These are phyloP conservation scores for Globisporangium okanoganense DNA, from an alignment of 352 stramenopile species.

Conservation along the genomic window DNA sequence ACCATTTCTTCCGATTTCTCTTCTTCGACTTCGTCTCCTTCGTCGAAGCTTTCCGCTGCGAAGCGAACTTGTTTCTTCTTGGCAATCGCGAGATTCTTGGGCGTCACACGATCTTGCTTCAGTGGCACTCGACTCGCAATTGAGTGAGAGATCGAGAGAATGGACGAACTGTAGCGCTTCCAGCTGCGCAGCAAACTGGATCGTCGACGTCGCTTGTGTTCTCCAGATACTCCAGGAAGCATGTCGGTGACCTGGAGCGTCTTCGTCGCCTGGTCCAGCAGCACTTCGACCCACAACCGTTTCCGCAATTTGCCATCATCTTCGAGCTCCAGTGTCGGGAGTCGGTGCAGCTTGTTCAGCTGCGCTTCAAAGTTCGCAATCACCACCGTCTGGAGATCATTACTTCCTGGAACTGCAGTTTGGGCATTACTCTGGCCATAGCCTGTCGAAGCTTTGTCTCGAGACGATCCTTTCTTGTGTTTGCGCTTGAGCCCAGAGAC, in stretches of 20 bases:
- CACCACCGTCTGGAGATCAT: conserved; percentile 21
- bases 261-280: conserved; percentile 78
- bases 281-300: conserved; percentile 72
- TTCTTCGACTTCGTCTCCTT: conserved; percentile 22
- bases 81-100: neutral
- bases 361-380: conserved; percentile 75
- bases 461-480: conserved; percentile 23
- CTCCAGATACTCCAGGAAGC: conserved; percentile 63
- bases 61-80: conserved; percentile 75
- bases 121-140: conserved; percentile 18
- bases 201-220: conserved; percentile 61
- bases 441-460: neutral
- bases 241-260: conserved; percentile 79
- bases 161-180: conserved; percentile 73
- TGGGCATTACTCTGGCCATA: neutral
- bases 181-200: conserved; percentile 72
- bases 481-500: conserved; percentile 37
- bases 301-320: conserved; percentile 59
- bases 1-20: conserved; percentile 7
- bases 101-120: neutral
- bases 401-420: neutral
- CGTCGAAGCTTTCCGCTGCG: conserved; percentile 12
- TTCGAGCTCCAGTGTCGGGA: conserved; percentile 76
- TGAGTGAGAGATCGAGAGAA: conserved; percentile 61
- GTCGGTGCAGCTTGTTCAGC: conserved; percentile 75